Evolutionary conservation across 345 rosid species (phyloP), one percentile per base, ranked within the genome.

Genomic region (Brassica juncea): DNA sequence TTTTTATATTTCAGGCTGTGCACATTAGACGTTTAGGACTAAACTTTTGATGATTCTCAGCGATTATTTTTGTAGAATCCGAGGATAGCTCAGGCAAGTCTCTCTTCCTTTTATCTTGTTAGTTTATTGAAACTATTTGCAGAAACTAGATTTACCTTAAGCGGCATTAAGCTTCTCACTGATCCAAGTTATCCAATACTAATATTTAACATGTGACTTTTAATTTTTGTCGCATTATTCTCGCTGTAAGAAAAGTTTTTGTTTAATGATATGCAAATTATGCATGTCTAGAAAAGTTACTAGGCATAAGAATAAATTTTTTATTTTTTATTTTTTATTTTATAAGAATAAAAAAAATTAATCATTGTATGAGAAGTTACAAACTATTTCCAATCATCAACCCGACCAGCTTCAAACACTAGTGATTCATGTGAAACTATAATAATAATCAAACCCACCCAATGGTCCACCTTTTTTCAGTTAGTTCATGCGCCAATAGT

Each of bases 361-460:
- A 55, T 37, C 3, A 52, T 10, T 19, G n/a, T n/a, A 11, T 35
- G 37, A 78, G 31, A 31, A 69, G 60, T 68, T 66, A 68, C 25
- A 3, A 63, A 68, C 68, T 60, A 68, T 70, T 44, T 23, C 42
- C 65, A 62, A 77, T 77, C 66, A 77, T 77, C 63, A 57, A 72
- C 30, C 60, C 42, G 68, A 31, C 12, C 31, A 58, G 19, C 31
- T 59, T 42, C 28, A 47, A 39, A 79, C 42, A 73, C 23, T n/a
- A 32, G 35, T 73, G 82, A 73, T 30, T 73, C 70, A 25, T 68
- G 28, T 79, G 74, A 79, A 79, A 68, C 68, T 58, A 72, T 65
- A 68, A 8, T 47, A 60, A 25, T 60, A 60, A 39, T 25, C 11
- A 2, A 61, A 61, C 55, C 19, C 35, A 47, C 16, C 16, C 25